A percentile compares a stretch with the other conserved stretches of the same genome.
phyloP scores from a whole-genome alignment of 148 eudicot genomes.

The Gaultheria prostrata region DNA sequence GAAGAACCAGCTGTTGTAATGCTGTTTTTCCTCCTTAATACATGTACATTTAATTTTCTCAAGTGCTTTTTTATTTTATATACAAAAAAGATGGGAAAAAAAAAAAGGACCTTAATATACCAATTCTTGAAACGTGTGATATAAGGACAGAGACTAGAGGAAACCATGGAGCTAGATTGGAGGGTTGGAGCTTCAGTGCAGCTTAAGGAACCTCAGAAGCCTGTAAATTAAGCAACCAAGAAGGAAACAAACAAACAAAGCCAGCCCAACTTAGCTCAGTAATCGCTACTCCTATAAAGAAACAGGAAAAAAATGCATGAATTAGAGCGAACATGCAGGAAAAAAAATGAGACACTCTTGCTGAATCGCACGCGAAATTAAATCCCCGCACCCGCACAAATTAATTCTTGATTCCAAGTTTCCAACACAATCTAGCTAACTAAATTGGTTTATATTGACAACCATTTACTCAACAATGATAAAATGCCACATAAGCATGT shows the following conservation, averaged over 20 bases:
- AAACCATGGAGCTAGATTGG: not conserved
- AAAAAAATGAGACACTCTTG: too few species aligned
- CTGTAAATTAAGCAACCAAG: constrained; percentile 5
- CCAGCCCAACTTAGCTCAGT: not conserved
- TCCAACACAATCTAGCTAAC: too few species aligned
- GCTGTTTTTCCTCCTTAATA: not conserved
- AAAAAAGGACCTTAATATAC: not conserved
- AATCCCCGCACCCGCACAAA: too few species aligned
- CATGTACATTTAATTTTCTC: not conserved
- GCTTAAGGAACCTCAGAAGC: constrained; percentile 17
- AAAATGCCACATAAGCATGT: too few species aligned
- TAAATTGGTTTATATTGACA: too few species aligned
- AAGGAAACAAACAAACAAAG: too few species aligned
- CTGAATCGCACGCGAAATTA: too few species aligned
- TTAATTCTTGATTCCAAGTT: too few species aligned
- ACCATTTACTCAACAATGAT: too few species aligned
- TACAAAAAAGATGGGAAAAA: not conserved
- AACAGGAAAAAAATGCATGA: not conserved
- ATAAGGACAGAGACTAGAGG: not conserved
- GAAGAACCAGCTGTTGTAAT: not conserved
- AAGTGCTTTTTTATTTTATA: not conserved
- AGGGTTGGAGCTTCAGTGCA: not conserved
- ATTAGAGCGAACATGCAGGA: too few species aligned
- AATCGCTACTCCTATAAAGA: not conserved
- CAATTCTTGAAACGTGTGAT: not conserved